Evolutionary conservation across 2,329 filamentous ascomycete species (phyloP).

Genomic region (Ascochyta rabiei): DNA sequence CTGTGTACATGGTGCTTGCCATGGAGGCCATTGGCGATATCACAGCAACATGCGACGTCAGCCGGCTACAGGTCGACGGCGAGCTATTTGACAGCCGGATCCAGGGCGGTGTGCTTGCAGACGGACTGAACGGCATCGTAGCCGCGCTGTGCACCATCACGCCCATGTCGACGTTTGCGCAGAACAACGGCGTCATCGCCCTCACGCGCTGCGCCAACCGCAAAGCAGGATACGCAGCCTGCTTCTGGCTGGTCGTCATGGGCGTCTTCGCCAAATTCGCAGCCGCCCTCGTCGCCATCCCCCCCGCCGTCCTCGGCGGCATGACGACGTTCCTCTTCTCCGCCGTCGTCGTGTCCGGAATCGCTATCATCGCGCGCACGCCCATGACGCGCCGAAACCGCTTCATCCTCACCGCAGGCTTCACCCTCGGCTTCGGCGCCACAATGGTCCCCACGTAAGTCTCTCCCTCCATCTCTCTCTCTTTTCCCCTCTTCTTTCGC

Average conservation of each 20-base stretch:
- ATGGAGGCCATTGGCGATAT: slow-evolving; percentile 83
- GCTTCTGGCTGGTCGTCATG: slow-evolving; percentile 78
- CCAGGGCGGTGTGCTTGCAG: slow-evolving; percentile 78
- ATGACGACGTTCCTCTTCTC: slow-evolving; percentile 79
- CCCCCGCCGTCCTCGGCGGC: slow-evolving; percentile 56
- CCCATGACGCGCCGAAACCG: slow-evolving; percentile 79
- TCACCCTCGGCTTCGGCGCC: slow-evolving; percentile 71
- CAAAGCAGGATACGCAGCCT: slow-evolving; percentile 78
- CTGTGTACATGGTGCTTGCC: slow-evolving; percentile 69
- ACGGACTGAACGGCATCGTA: slow-evolving; percentile 76
- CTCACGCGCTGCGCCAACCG: slow-evolving; percentile 82
- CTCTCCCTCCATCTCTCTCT: slow-evolving; percentile 5
- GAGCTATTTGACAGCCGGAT: slow-evolving; percentile 75
- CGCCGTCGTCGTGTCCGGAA: slow-evolving; percentile 76
- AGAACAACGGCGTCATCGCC: slow-evolving; percentile 85
- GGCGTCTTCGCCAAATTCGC: slow-evolving; percentile 85
- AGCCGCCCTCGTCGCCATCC: slow-evolving; percentile 78
- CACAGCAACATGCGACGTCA: slow-evolving; percentile 82
- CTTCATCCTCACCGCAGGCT: slow-evolving; percentile 78
- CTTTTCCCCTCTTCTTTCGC: neutral
- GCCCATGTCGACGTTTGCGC: slow-evolving; percentile 79
- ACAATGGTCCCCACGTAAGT: slow-evolving; percentile 53
- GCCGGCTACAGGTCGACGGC: slow-evolving; percentile 74
- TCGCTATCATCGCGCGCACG: slow-evolving; percentile 74
- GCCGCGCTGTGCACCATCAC: slow-evolving; percentile 80